phyloP scores from a whole-genome alignment of 306 rosid species.

The Pueraria montana region DNA sequence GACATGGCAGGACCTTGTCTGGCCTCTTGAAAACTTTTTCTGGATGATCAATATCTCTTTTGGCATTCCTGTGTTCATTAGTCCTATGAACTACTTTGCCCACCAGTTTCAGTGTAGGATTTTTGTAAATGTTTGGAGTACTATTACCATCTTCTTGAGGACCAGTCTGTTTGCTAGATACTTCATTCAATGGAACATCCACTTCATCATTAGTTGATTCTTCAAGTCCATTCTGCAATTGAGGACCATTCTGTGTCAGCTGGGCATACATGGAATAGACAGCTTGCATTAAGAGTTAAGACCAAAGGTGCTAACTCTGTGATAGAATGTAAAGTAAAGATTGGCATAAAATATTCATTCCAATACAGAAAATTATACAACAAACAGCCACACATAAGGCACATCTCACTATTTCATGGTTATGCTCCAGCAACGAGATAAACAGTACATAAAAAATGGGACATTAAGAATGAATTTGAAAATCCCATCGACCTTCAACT shows the following conservation, averaged over 20 bases:
- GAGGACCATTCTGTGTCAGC: conserved; percentile 34
- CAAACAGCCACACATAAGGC: conserved; percentile 22
- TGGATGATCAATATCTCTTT: conserved; percentile 48
- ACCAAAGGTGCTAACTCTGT: conserved; percentile 27
- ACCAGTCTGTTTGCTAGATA: conserved; percentile 34
- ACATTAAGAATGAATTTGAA: conserved; percentile 38
- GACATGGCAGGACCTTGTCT: conserved; percentile 68
- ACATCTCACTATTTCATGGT: conserved; percentile 4
- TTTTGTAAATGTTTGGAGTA: conserved; percentile 17
- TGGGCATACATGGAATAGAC: conserved; percentile 5
- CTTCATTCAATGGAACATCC: conserved; percentile 28
- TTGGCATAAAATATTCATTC: conserved; percentile 3
- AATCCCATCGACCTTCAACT: conserved; percentile 16
- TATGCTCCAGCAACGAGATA: conserved; percentile 15
- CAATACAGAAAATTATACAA: conserved; percentile 6
- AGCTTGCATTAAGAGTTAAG: conserved; percentile 1
- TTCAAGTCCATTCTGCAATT: conserved; percentile 53
- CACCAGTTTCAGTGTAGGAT: conserved; percentile 33
- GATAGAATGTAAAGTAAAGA: conserved; percentile 4
- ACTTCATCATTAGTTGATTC: conserved; percentile 45
- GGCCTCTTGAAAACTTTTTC: conserved; percentile 64
- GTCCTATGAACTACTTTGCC: conserved; percentile 37
- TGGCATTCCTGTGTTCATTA: conserved; percentile 44
- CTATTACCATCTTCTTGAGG: conserved; percentile 28
- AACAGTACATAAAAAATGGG: background rate